Evolutionary conservation across 805 yeast genomes (phyloP).

Genomic region (Lachancea sp.): DNA sequence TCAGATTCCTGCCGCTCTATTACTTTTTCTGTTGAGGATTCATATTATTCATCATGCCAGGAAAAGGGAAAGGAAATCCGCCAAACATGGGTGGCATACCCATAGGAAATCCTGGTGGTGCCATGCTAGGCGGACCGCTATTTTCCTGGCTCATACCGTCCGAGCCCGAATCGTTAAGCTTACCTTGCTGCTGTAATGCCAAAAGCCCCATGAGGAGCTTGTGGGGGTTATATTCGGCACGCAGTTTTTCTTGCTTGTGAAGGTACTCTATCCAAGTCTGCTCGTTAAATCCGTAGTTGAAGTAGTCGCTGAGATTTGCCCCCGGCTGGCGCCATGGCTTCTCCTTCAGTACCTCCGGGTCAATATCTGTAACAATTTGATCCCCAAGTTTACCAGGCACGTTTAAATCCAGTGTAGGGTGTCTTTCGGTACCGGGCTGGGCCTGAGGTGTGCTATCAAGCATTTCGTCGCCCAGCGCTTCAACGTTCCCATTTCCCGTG

Average conservation of each 20-base stretch:
- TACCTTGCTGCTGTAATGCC: conserved; percentile 33
- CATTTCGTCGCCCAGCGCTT: background rate
- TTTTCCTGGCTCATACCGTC: conserved; percentile 14
- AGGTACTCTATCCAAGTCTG: conserved; percentile 93
- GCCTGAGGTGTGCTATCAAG: conserved; percentile 16
- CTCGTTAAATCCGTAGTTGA: conserved; percentile 95
- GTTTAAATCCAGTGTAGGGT: conserved; percentile 32
- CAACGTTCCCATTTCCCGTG: background rate
- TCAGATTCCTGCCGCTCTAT: background rate
- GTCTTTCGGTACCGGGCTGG: conserved; percentile 30
- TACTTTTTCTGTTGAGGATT: conserved; percentile 21
- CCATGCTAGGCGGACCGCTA: conserved; percentile 11
- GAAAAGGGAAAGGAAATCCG: conserved; percentile 33
- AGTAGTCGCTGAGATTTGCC: conserved; percentile 88
- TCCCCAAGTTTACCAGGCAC: conserved; percentile 51
- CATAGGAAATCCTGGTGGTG: conserved; percentile 28
- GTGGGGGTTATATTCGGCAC: conserved; percentile 77
- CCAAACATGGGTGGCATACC: conserved; percentile 31
- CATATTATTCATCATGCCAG: conserved; percentile 36
- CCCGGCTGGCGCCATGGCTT: conserved; percentile 99
- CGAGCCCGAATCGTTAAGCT: conserved; percentile 37
- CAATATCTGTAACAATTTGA: conserved; percentile 71
- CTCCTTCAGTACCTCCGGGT: conserved; percentile 74
- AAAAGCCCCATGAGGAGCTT: conserved; percentile 57
- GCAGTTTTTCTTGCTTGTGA: conserved; percentile 72